These are phyloP conservation scores for Trichoderma gracile DNA, from an alignment of 2,329 filamentous ascomycete genomes.

Conservation along the genomic window DNA sequence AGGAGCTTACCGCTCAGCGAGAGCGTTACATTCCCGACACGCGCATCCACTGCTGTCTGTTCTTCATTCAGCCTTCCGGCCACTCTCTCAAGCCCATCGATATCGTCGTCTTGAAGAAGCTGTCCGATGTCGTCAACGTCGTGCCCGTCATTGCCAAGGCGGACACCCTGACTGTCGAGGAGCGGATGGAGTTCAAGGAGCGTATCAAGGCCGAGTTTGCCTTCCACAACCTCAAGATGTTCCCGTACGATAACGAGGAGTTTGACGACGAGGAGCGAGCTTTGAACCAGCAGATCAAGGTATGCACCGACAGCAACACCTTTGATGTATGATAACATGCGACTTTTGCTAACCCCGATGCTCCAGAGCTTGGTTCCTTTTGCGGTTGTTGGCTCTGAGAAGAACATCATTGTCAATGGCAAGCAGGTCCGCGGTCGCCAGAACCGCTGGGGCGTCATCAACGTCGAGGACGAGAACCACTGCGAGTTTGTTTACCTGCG, in stretches of 20 bases:
- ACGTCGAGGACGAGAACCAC: conserved; percentile 98
- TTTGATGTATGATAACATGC: too few species aligned
- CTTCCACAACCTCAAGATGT: conserved; percentile 99
- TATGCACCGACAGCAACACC: conserved; percentile 43
- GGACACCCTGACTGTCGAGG: conserved; percentile 92
- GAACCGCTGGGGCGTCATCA: conserved; percentile 99
- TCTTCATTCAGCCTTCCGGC: conserved; percentile 98
- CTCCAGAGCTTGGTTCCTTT: conserved; percentile 87
- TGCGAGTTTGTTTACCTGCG: conserved; percentile 99
- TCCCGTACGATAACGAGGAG: conserved; percentile 99
- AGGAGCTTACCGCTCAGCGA: conserved; percentile 98
- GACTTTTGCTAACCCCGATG: conserved; percentile 31
- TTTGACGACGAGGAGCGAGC: conserved; percentile 94
- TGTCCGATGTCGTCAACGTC: conserved; percentile 98
- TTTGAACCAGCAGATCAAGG: conserved; percentile 96
- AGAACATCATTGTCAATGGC: conserved; percentile 94
- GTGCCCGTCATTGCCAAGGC: conserved; percentile 99
- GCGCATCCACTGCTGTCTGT: conserved; percentile 97
- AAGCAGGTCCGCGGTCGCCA: conserved; percentile 97
- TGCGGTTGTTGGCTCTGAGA: conserved; percentile 96
- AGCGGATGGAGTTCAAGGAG: conserved; percentile 96
- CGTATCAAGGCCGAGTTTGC: conserved; percentile 99
- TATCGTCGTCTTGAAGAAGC: conserved; percentile 99
- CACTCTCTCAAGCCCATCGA: conserved; percentile 99
- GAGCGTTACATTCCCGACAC: conserved; percentile 99